Evolutionary conservation across 306 rosid genomes (phyloP).

Genomic region (Malus asiatica): DNA sequence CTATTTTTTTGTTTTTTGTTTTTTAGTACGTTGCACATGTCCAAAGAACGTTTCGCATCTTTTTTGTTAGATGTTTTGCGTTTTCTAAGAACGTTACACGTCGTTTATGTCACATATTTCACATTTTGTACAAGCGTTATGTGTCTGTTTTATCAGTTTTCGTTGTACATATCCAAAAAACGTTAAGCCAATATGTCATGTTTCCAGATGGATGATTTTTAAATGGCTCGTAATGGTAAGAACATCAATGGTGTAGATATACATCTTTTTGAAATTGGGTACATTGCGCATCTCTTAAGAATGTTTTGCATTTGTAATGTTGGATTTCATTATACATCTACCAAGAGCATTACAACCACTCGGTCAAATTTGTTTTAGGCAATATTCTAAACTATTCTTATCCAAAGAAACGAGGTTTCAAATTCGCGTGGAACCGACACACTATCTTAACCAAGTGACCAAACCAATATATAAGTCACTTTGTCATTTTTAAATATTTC

Average conservation of each 20-base stretch:
- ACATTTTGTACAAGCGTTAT: background rate
- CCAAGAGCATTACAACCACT: background rate
- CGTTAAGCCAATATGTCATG: background rate
- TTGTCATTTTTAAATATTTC: too few species aligned
- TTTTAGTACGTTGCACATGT: background rate
- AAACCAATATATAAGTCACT: too few species aligned
- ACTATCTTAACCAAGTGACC: too few species aligned
- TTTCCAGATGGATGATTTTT: too few species aligned
- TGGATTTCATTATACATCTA: background rate
- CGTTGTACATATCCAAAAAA: too few species aligned
- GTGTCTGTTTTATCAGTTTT: too few species aligned
- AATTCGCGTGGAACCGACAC: too few species aligned
- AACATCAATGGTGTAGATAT: background rate
- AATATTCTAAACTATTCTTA: too few species aligned
- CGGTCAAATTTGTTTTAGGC: too few species aligned
- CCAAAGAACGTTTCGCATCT: background rate
- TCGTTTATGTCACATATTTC: too few species aligned
- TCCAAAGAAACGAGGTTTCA: too few species aligned
- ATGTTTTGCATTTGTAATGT: background rate
- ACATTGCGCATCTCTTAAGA: background rate
- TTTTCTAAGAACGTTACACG: too few species aligned
- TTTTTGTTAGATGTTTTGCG: background rate
- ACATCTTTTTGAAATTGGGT: background rate
- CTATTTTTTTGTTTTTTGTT: background rate
- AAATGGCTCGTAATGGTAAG: background rate